Base-by-base conservation (phyloP, 768 basidiomycete species). In the Zangia roseola region DNA sequence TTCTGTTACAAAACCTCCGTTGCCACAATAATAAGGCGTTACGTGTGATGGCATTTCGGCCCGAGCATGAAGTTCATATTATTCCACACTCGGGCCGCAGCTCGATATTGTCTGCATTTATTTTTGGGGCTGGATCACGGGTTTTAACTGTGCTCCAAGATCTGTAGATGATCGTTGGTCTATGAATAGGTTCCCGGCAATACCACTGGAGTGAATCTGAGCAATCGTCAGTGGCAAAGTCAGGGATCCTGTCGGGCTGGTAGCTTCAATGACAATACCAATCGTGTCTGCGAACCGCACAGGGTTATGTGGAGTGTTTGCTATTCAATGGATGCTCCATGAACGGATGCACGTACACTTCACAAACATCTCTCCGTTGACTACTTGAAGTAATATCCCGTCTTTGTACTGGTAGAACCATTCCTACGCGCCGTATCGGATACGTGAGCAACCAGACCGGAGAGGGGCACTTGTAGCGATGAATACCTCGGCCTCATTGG, bases 371-470 rank as follows among this genome's bases (percentile, higher is more conserved):
- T 80, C 83, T 7, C 82, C 89, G 43, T 92, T 90, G 16, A 97
- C 86, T 1, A 91, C 85, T 51, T 89, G 83, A 20, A 99, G 75
- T 2, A 91, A 73, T 93, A 97, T 97, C 3, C 79, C 82, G 3
- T 94, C 95, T 67, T 94, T 93, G 74, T 94, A 77, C 64, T 99
- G 95, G 69, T 94, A 97, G 69, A 97, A 98, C 94, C 94, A 97
- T 70, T 97, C 95, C 88, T 92, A 14, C 9, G 34, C 34, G 37
- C 6, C 28, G 30, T 31, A 31, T 16, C 34, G 23, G 2, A 14
- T 28, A 14, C 7, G 4, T 58, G 45, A 53, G 25, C 16, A 5
- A 24, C 5, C 6, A 30, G 17, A 5, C 6, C 6, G 33, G 24
- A 33, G 25, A 53, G 16, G n/a, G 16, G 1, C 3, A 10, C 30